Conservation (phyloP, 768 basidiomycete species). For the Panaeolus cyanescens region DNA sequence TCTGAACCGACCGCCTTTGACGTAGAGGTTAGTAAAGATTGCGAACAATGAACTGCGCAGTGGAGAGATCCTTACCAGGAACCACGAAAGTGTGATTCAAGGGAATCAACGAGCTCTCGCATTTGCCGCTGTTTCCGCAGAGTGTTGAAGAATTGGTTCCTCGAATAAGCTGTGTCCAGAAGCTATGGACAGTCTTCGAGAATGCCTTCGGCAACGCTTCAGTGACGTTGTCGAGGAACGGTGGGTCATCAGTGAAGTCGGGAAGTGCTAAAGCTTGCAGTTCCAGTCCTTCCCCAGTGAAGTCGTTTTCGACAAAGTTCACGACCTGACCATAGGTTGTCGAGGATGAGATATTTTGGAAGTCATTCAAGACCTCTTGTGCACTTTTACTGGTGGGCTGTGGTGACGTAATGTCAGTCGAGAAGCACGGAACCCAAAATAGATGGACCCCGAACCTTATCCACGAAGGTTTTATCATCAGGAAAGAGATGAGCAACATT, state of each 20-base stretch:
- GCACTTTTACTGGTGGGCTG: slow-evolving; percentile 75
- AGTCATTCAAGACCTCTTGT: slow-evolving; percentile 71
- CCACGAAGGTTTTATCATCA: slow-evolving; percentile 89
- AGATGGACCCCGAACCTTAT: slow-evolving; percentile 44
- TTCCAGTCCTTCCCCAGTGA: slow-evolving; percentile 85
- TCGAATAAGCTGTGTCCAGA: slow-evolving; percentile 81
- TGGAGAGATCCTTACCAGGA: slow-evolving; percentile 57
- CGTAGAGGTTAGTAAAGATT: not conserved
- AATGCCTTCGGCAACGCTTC: slow-evolving; percentile 73
- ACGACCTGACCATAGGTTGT: slow-evolving; percentile 68
- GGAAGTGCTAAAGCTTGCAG: slow-evolving; percentile 62
- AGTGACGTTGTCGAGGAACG: slow-evolving; percentile 70
- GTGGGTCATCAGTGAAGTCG: slow-evolving; percentile 62
- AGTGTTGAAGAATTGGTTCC: slow-evolving; percentile 70
- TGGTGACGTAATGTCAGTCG: not conserved
- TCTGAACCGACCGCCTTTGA: slow-evolving; percentile 68
- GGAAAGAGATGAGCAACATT: slow-evolving; percentile 73
- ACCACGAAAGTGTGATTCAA: slow-evolving; percentile 91
- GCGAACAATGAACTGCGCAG: not conserved
- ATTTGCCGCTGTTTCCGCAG: slow-evolving; percentile 57
- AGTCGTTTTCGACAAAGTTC: slow-evolving; percentile 72
- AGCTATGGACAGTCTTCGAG: slow-evolving; percentile 78
- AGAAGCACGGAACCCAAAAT: not conserved
- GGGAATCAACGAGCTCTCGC: slow-evolving; percentile 86
- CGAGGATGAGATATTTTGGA: slow-evolving; percentile 46